Base-by-base conservation (phyloP, 2,329 filamentous ascomycete species). In the Aquanectria penicillioides region DNA sequence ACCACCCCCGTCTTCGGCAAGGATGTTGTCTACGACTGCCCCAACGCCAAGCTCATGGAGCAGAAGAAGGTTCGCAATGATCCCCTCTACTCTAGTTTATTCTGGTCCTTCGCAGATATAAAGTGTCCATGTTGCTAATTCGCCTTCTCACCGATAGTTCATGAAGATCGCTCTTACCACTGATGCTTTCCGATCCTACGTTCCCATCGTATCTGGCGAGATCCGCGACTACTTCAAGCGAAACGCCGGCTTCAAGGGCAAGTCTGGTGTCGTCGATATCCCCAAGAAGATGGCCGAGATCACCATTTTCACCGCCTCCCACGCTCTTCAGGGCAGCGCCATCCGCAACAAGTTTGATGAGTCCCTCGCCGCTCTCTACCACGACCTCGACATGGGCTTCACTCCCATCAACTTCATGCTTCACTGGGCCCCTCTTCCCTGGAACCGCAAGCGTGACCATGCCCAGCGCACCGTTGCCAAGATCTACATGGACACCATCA, bases 1-100 rank as follows among this genome's bases (percentile, higher is more conserved):
- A 88, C 86, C 6, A 88, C 85, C 18, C 86, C 86, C 20, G 86
- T 88, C 43, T 97, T 97, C 73, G 93, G 93, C 66, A 88, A 87
- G 69, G 89, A 94, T 78, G 93, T 97, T 22, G 91, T 96, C 51
- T 97, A 96, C 74, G 93, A 96, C 75, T 95, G 92, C 78, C 92
- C 92, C 36, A 96, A 96, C 74, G 83, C 92, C 57, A 96, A 96
- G 79, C 85, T 97, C 72, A 96, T 97, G 93, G 93, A 97, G 80
- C 93, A 97, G 82, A 97, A 97, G 83, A 95, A 94, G 87, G 91
- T 93, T 75, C 62, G 78, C 58, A 51, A 59, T 34, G 20, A 20
- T 17, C 5, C 9, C 34, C 15, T 3, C 23, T 8, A 6, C 25
- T 9, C 8, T 10, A 15, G n/a, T 34, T 47, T 25, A 15, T 7